phyloP scores from a whole-genome alignment of 1,139 yeast genomes.

The Wickerhamomyces sp. region DNA sequence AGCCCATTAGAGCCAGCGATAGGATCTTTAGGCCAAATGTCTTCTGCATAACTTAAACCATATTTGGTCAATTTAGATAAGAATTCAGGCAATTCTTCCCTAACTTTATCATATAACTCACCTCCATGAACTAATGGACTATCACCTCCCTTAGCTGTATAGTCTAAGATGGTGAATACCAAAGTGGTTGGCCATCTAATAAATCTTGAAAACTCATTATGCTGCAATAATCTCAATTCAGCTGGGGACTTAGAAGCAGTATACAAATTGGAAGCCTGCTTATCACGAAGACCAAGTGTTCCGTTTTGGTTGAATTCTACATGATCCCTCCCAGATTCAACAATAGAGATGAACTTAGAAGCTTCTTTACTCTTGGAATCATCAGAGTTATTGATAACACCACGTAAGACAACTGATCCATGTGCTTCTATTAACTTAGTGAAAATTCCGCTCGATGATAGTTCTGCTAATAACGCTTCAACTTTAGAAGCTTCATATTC shows the following conservation, averaged over 20 bases:
- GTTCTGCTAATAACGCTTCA: not conserved
- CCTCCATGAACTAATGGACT: slow-evolving; percentile 32
- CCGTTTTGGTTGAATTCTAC: slow-evolving; percentile 28
- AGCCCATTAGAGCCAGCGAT: slow-evolving; percentile 14
- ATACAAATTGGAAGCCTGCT: slow-evolving; percentile 23
- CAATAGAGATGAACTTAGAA: slow-evolving; percentile 16
- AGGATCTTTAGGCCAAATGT: slow-evolving; percentile 19
- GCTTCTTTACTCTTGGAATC: slow-evolving; percentile 5
- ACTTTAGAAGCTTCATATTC: slow-evolving; percentile 4
- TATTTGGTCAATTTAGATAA: slow-evolving; percentile 20
- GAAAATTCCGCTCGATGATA: slow-evolving; percentile 5
- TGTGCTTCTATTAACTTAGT: slow-evolving; percentile 8
- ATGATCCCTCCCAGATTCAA: slow-evolving; percentile 22
- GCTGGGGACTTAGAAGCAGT: slow-evolving; percentile 30
- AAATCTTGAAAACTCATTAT: slow-evolving; percentile 31
- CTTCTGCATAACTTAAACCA: slow-evolving; percentile 23
- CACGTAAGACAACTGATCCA: slow-evolving; percentile 9
- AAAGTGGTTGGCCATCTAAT: slow-evolving; percentile 25
- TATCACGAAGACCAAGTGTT: slow-evolving; percentile 26
- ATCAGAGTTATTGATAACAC: slow-evolving; percentile 3
- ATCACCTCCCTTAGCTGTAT: slow-evolving; percentile 26
- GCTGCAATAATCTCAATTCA: slow-evolving; percentile 23
- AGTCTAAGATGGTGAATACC: slow-evolving; percentile 24
- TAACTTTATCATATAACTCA: slow-evolving; percentile 26
- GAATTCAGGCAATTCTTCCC: slow-evolving; percentile 23